Evolutionary conservation across 192 early-diverging fungal genomes (phyloP), one percentile per base, ranked within the genome.

Genomic region (Umbelopsis ramanniana): DNA sequence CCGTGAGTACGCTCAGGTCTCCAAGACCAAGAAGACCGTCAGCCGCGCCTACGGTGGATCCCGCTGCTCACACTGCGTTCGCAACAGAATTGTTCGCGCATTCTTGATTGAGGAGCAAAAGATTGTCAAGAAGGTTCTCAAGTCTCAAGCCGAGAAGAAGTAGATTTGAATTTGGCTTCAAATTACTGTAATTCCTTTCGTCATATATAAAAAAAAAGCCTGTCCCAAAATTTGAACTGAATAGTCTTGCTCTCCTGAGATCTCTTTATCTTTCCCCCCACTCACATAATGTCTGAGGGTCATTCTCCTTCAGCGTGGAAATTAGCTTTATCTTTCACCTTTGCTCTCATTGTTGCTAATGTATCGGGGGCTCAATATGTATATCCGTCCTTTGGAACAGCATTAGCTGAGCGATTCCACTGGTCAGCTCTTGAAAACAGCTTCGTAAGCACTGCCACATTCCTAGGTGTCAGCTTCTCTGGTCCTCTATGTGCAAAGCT

Each of bases 41-140:
- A 89, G 85, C 82, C 94, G 97, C 78, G 93, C 96, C 57, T 99
- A 99, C 83, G 97, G 97, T 86, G 97, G 97, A 72, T 93, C 91
- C 78, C 95, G 96, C 73, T 99, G 96, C 86, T 89, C 86, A 76
- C 82, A 83, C 81, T 98, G 97, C 75, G 81, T 81, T 67, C 79
- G 77, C 73, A 81, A 85, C 85, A 88, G 97, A 78, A 97, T 98
- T 85, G 93, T 98, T 70, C 95, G 97, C 75, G 95, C 97, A 74
- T 98, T 98, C 91, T 89, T 98, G 82, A 94, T 98, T 76, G 97
- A 98, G 88, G 97, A 98, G 89, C 97, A 98, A 91, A 98, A 98
- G 94, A 97, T 98, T 78, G 96, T 98, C 86, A 98, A 98, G 95
- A 95, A 93, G 87, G 95, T 98, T 73, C 89, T 97, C 83, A 98